Evolutionary conservation across 164 flowering plant genomes (phyloP).

Genomic region (Nelumbo lutea): DNA sequence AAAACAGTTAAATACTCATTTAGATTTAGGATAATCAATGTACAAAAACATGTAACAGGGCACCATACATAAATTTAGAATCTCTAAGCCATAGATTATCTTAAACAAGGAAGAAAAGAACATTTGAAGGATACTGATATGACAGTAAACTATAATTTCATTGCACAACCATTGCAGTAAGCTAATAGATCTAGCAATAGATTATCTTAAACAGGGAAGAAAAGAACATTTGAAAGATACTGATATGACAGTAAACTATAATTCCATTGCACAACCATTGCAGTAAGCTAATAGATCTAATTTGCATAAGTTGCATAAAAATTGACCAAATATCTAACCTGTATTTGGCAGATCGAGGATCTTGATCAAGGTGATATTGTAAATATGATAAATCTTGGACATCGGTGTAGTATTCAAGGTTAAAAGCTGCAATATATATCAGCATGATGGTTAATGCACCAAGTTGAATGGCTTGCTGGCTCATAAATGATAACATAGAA

Average conservation of each 20-base stretch:
- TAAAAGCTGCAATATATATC: conserved; percentile 60
- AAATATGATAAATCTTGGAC: conserved; percentile 86
- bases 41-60: too few relatives aligned
- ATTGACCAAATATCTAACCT: conserved; percentile 38
- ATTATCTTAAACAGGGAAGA: neutral
- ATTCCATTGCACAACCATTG: neutral
- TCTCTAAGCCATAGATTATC: neutral
- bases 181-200: neutral
- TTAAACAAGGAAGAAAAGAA: neutral
- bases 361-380: conserved; percentile 71
- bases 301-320: neutral
- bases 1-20: too few relatives aligned
- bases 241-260: neutral
- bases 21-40: too few relatives aligned
- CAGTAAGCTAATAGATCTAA: neutral
- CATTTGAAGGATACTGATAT: neutral
- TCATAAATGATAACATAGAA: neutral
- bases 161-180: neutral
- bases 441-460: neutral
- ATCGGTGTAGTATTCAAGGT: conserved; percentile 89
- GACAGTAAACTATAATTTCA: neutral
- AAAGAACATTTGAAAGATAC: neutral
- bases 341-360: conserved; percentile 81
- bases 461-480: neutral
- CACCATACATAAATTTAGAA: too few relatives aligned